phyloP scores from a whole-genome alignment of 2,329 filamentous ascomycete genomes.

The Epichloe festucae region DNA sequence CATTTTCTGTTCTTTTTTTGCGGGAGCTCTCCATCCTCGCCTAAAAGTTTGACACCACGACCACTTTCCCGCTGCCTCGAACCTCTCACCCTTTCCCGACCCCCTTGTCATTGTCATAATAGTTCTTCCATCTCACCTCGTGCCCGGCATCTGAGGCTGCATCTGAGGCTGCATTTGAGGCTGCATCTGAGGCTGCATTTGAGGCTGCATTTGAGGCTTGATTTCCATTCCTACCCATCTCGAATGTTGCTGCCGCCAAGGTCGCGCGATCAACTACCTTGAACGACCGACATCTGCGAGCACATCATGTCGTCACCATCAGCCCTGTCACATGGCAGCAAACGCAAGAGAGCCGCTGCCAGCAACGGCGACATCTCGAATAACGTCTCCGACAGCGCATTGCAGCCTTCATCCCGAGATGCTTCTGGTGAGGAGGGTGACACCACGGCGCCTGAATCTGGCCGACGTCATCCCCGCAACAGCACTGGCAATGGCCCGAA shows the following conservation, averaged over 20 bases:
- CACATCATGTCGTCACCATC: conserved; percentile 46
- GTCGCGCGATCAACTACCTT: conserved; percentile 1
- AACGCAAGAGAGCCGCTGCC: conserved; percentile 66
- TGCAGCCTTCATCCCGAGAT: conserved; percentile 65
- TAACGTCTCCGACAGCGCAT: conserved; percentile 35
- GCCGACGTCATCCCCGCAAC: conserved; percentile 47
- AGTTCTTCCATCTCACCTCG: not conserved
- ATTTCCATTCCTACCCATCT: not conserved
- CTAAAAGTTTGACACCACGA: not conserved
- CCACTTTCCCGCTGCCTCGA: not conserved
- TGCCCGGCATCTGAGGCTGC: not conserved
- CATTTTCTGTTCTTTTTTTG: not conserved
- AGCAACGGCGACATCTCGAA: conserved; percentile 34
- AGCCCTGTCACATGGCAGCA: conserved; percentile 42
- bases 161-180: too few relatives aligned
- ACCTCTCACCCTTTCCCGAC: conserved; percentile 1
- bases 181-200: too few relatives aligned
- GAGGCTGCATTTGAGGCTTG: not conserved
- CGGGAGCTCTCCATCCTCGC: not conserved
- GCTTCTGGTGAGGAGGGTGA: conserved; percentile 72
- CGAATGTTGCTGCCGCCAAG: not conserved
- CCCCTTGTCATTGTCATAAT: conserved; percentile 1
- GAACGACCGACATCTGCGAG: not conserved
- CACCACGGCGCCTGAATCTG: conserved; percentile 52
- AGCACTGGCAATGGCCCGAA: conserved; percentile 39